Conservation (phyloP, 2,329 filamentous ascomycete genomes). For the Alternaria ethzedia region DNA sequence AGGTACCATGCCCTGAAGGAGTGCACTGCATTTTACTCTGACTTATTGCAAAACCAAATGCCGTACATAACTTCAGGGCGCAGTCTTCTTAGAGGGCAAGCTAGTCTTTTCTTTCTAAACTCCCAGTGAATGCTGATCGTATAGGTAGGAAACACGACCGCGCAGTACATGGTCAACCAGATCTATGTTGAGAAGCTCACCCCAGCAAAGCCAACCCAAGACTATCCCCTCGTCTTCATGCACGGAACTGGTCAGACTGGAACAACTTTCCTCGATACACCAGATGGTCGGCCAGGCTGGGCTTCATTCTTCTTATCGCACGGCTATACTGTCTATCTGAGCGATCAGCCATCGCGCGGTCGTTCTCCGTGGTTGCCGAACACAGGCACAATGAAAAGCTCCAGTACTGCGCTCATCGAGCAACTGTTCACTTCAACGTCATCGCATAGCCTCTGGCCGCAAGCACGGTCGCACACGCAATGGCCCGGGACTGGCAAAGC, state of each 20-base stretch:
- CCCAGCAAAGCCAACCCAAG: constrained; percentile 7
- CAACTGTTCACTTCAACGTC: constrained; percentile 46
- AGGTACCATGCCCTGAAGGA: accelerated
- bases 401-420: constrained; percentile 22
- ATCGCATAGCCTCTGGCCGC: constrained; percentile 49
- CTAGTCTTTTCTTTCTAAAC: not conserved
- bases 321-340: constrained; percentile 58
- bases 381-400: constrained; percentile 26
- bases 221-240: constrained; percentile 38
- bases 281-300: constrained; percentile 58
- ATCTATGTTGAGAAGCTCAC: constrained; percentile 30
- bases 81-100: no score
- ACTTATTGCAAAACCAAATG: not conserved
- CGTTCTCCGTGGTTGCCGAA: constrained; percentile 53
- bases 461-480: constrained; percentile 53
- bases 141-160: not conserved
- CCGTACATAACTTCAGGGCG: not conserved
- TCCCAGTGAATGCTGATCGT: not conserved
- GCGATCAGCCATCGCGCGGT: constrained; percentile 56
- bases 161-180: constrained; percentile 11
- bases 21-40: accelerated
- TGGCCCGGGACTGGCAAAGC: constrained; percentile 47
- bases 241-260: constrained; percentile 36
- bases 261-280: constrained; percentile 52
- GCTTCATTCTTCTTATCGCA: constrained; percentile 55